Percentiles rank a stretch among this genome's conserved stretches.
These are phyloP conservation scores for Gonium pectorale DNA, from an alignment of 139 green algal species.

Conservation along the genomic window DNA sequence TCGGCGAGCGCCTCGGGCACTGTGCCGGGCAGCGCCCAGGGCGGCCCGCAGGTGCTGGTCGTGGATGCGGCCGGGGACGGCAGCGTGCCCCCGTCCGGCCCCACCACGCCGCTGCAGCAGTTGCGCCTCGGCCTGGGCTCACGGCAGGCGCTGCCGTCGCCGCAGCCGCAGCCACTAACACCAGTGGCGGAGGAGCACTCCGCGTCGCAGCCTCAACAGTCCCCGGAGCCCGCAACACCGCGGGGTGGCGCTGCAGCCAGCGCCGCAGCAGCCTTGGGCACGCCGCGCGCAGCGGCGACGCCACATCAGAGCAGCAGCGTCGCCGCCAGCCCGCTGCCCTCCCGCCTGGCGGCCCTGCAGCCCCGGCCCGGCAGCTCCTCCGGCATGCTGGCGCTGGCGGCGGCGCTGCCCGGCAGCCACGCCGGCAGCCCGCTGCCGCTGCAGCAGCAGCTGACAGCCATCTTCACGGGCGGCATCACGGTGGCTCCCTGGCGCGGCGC, in stretches of 20 bases:
- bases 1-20: no score
- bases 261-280: background rate
- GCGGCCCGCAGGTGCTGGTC: constrained; percentile 30
- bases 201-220: no score
- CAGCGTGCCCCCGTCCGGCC: background rate
- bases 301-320: background rate
- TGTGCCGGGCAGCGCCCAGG: no score
- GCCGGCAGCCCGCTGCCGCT: background rate
- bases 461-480: background rate
- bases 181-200: no score
- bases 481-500: constrained; percentile 5
- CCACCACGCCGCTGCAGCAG: constrained; percentile 14
- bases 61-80: background rate
- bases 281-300: background rate
- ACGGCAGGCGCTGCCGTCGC: constrained; percentile 1
- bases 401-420: constrained; percentile 16
- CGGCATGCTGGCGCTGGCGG: background rate
- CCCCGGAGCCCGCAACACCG: no score
- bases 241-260: no score
- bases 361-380: constrained; percentile 7
- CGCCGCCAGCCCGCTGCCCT: background rate
- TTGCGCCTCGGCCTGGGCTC: background rate
- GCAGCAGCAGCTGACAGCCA: constrained; percentile 8
- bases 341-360: background rate
- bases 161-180: no score